These are phyloP conservation scores for Fusarium sp. DNA, from an alignment of 2,329 filamentous ascomycete species.

Conservation along the genomic window DNA sequence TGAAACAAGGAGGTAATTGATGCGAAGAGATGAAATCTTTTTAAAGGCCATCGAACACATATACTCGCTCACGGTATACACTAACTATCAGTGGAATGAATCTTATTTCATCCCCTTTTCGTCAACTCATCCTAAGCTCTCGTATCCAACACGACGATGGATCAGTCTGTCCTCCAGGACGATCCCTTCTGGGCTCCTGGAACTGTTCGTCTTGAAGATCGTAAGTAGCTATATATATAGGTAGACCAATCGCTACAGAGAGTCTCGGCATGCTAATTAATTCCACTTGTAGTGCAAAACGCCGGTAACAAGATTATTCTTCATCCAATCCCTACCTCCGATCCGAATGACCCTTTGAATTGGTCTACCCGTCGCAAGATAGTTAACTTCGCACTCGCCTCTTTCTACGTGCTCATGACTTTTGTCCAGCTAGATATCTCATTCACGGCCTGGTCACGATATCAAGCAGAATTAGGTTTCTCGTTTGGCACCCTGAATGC, in stretches of 20 bases:
- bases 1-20: no score
- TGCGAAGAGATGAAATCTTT: no score
- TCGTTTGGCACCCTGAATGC: slow-evolving; percentile 5
- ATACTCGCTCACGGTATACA: no score
- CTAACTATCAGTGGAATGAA: no score
- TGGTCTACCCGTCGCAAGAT: slow-evolving; percentile 26
- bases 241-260: neutral
- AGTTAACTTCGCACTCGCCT: slow-evolving; percentile 63
- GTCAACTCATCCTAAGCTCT: no score
- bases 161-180: neutral
- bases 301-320: slow-evolving; percentile 6
- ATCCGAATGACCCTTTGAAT: slow-evolving; percentile 27
- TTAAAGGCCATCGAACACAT: no score
- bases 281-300: neutral
- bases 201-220: neutral
- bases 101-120: no score
- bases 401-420: slow-evolving; percentile 73
- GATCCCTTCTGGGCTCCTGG: neutral
- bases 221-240: no score
- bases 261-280: neutral
- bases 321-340: slow-evolving; percentile 13
- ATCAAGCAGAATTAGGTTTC: slow-evolving; percentile 9
- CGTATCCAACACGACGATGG: no score
- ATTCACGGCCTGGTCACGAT: slow-evolving; percentile 2
- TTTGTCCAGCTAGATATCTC: slow-evolving; percentile 71